Evolutionary conservation across 2,329 filamentous ascomycete genomes (phyloP), one percentile per base, ranked within the genome.

Genomic region (Aureobasidium melanogenum): DNA sequence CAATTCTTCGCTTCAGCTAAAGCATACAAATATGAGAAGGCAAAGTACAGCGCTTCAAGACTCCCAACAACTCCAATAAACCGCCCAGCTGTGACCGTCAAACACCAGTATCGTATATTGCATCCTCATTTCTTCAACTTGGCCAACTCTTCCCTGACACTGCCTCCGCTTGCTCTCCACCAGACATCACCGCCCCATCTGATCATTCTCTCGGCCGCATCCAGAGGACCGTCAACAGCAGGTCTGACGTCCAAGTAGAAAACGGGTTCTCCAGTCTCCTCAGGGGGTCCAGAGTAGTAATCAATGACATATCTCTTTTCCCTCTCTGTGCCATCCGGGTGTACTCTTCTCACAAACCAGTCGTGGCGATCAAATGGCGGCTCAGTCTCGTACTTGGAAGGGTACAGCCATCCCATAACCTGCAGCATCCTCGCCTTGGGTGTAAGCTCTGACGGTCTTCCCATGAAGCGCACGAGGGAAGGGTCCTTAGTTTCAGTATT

Each of bases 361-460:
- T 99, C 94, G 73, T 99, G 94, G 64, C 94, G 85, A 75, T 99
- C 94, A 69, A 99, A 99, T 1, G 94, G 94, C 12, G 91, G 88
- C 58, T 91, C 87, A 8, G 87, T 86, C 5, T 78, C 88, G 75
- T 89, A 99, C 69, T 86, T 87, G 63, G 82, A 78, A 0, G 94
- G 94, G 72, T 89, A 95, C 22, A 93, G 70, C 79, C 84, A 85
- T 5, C 88, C 89, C 71, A 97, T 75, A 57, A 91, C 80, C 74
- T 93, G 88, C 67, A 95, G 76, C 75, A 97, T 88, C 39, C 86
- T 85, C 2, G 91, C 91, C 78, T 97, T 97, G 24, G 94, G 94
- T 8, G 93, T 97, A 76, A 91, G 82, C 38, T 97, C 94, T 68
- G 88, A 84, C 0, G 94, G 93, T 26, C 92, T 82, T 3, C 94